A percentile compares a stretch with the other conserved stretches of the same genome.
Evolutionary conservation across 257 asterid species (phyloP).

Genomic region (Salvia splendens): DNA sequence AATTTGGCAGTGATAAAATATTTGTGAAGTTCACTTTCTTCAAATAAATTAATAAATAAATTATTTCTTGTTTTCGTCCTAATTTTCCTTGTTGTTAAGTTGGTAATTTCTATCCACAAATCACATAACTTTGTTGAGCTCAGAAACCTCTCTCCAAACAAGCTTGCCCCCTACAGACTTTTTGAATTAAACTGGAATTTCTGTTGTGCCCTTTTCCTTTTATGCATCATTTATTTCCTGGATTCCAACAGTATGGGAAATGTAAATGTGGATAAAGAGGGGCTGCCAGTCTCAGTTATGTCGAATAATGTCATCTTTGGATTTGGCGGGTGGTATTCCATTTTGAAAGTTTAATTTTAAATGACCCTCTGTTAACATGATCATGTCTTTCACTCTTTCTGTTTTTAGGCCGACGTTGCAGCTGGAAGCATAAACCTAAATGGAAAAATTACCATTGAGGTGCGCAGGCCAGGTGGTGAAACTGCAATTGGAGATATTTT

Average conservation of each 20-base stretch:
- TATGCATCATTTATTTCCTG: slow-evolving; percentile 3
- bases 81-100: slow-evolving; percentile 14
- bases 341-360: slow-evolving; percentile 12
- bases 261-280: slow-evolving; percentile 5
- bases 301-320: slow-evolving; percentile 22
- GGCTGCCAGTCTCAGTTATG: slow-evolving; percentile 17
- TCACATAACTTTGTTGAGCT: neutral
- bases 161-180: slow-evolving; percentile 18
- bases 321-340: slow-evolving; percentile 24
- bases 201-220: neutral
- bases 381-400: slow-evolving; percentile 6
- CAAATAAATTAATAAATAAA: neutral
- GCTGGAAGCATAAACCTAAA: slow-evolving; percentile 97
- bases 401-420: slow-evolving; percentile 83
- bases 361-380: slow-evolving; percentile 31
- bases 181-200: slow-evolving; percentile 18
- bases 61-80: neutral
- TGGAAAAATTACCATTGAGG: slow-evolving; percentile 90
- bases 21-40: slow-evolving; percentile 14
- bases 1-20: slow-evolving; percentile 20
- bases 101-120: slow-evolving; percentile 14
- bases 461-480: slow-evolving; percentile 96
- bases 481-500: slow-evolving; percentile 94
- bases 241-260: slow-evolving; percentile 6
- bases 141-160: slow-evolving; percentile 19